Conservation (phyloP, 1,139 yeast genomes). For the Debaryomyces subglobosus region DNA sequence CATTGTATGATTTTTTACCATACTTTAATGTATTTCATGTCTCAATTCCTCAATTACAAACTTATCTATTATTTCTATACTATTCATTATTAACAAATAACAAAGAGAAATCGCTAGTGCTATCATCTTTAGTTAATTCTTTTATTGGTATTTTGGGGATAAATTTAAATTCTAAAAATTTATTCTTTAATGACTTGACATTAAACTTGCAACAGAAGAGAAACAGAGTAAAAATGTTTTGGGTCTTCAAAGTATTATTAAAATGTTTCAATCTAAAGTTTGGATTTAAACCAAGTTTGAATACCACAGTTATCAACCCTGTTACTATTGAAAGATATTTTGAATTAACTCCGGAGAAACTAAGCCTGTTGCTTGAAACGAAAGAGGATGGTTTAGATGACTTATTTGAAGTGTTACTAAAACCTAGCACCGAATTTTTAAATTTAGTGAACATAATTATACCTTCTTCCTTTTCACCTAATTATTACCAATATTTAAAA, state of each 20-base stretch:
- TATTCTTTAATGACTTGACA: slow-evolving; percentile 50
- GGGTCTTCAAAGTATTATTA: slow-evolving; percentile 59
- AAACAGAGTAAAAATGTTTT: slow-evolving; percentile 59
- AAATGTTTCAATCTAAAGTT: slow-evolving; percentile 55
- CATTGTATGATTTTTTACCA: slow-evolving; percentile 50
- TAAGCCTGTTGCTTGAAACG: slow-evolving; percentile 36
- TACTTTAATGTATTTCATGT: slow-evolving; percentile 50
- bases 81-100: slow-evolving; percentile 50
- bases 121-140: slow-evolving; percentile 47
- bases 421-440: slow-evolving; percentile 50
- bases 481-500: slow-evolving; percentile 50
- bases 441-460: slow-evolving; percentile 49
- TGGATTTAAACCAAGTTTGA: slow-evolving; percentile 52
- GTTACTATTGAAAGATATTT: slow-evolving; percentile 53
- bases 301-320: slow-evolving; percentile 53
- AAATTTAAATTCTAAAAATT: slow-evolving; percentile 47
- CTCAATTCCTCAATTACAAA: slow-evolving; percentile 44
- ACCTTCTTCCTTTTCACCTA: slow-evolving; percentile 54
- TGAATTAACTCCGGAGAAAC: slow-evolving; percentile 50
- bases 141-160: slow-evolving; percentile 53
- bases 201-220: slow-evolving; percentile 41
- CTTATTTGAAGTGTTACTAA: slow-evolving; percentile 40
- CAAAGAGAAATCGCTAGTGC: slow-evolving; percentile 48
- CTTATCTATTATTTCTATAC: slow-evolving; percentile 45
- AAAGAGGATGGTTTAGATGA: slow-evolving; percentile 31